Base-by-base conservation (phyloP, 179 eudicot genomes). In the Beta lomatogona region DNA sequence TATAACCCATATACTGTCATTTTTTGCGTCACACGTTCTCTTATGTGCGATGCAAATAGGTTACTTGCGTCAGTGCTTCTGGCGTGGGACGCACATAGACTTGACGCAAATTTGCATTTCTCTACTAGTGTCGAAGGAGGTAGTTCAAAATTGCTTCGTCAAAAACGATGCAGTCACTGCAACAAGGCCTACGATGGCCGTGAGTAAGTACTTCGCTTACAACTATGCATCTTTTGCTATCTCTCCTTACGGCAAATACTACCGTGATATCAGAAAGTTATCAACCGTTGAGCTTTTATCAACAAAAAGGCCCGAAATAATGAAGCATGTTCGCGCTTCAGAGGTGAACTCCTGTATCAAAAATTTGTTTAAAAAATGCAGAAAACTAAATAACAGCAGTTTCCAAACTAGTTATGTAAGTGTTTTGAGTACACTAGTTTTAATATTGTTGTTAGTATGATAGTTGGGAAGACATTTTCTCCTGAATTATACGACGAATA, bases 241-340 rank as follows among this genome's bases (percentile, higher is more conserved):
- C 31, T 71, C 89, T 3, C 88, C 86, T 6, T 81, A 87, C 44
- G 89, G 88, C 6, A 80, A 82, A 45, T 85, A 87, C 41, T 87
- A 86, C 88, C 88, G 86, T 6, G 86, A 85, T 3, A 44, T 85
- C 4, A 77, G 86, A 25, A 87, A 87, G 73, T 28, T 85, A 76
- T 76, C 81, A 72, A 79, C 86, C 1, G 68, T 83, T 14, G 82
- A 85, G 77, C 83, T 87, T 55, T 72, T 87, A 36, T 80, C 88
- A 0, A 77, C 21, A 36, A 79, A 48, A 55, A 80, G 83, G 58
- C 83, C 83, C 0, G 84, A 87, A 50, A 71, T 66, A 60, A 79
- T 87, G 52, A 76, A 83, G 81, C 88, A 79, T 21, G 72, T 83
- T 13, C 76, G 83, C 52, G 67, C 15, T 18, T 53, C 79, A 0